Evolutionary conservation across 768 basidiomycete species (phyloP).

Genomic region (Daedaleopsis nitida): DNA sequence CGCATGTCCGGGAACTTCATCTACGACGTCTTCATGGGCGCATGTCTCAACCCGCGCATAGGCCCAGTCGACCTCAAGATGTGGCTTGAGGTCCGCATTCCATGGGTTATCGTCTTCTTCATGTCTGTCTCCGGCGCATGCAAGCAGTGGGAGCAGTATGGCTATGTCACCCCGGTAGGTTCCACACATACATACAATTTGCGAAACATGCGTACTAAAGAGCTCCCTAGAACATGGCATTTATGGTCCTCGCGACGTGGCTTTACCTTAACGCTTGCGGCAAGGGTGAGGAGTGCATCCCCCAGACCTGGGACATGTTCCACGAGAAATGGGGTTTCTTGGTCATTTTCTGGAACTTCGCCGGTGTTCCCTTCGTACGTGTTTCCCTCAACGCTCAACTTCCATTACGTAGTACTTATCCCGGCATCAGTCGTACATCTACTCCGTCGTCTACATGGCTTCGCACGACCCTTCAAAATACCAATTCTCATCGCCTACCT

Average conservation of each 20-base stretch:
- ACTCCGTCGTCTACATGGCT: conserved; percentile 98
- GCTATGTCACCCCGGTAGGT: conserved; percentile 88
- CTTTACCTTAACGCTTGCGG: conserved; percentile 97
- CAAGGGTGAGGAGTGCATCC: conserved; percentile 94
- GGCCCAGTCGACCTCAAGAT: conserved; percentile 94
- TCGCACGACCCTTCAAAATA: conserved; percentile 87
- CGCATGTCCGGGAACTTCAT: conserved; percentile 95
- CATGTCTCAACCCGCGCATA: conserved; percentile 89
- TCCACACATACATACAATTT: neutral
- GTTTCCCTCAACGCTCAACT: neutral
- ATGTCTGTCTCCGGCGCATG: conserved; percentile 89
- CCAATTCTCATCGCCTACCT: conserved; percentile 76
- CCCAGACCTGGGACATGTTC: conserved; percentile 99
- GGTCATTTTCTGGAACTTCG: conserved; percentile 98
- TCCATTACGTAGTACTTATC: conserved; percentile 7
- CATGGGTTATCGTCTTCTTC: conserved; percentile 96
- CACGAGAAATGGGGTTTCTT: conserved; percentile 99
- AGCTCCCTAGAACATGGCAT: conserved; percentile 80
- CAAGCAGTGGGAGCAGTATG: conserved; percentile 93
- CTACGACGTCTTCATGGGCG: conserved; percentile 98
- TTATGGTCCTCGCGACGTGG: conserved; percentile 94
- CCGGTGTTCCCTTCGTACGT: conserved; percentile 88
- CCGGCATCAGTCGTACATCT: conserved; percentile 69
- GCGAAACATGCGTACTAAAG: neutral
- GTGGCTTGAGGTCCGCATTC: conserved; percentile 97